These are phyloP conservation scores for Mimosa pudica DNA, from an alignment of 306 rosid genomes.

Conservation along the genomic window DNA sequence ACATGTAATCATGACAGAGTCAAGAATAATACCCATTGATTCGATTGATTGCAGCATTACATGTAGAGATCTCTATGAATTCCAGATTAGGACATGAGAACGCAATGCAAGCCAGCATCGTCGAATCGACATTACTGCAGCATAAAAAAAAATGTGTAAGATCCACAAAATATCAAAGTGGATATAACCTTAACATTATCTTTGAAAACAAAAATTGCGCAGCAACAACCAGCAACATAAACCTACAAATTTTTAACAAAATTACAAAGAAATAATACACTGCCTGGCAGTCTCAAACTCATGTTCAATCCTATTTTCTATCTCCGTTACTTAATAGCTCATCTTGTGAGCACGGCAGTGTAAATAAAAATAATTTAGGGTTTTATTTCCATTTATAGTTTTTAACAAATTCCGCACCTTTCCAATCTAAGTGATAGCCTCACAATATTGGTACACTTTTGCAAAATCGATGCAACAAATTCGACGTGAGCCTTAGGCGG, in stretches of 20 bases:
- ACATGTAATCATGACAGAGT: background rate
- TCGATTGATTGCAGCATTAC: conserved; percentile 61
- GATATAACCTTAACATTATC: conserved; percentile 1
- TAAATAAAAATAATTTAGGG: background rate
- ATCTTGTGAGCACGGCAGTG: background rate
- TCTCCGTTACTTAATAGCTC: background rate
- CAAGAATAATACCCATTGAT: conserved; percentile 71
- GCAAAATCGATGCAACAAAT: conserved; percentile 77
- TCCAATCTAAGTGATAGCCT: conserved; percentile 88
- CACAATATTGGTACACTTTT: conserved; percentile 74
- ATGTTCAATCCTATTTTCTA: background rate
- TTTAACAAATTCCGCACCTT: conserved; percentile 65
- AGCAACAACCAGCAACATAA: background rate
- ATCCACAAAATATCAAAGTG: background rate
- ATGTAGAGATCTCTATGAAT: conserved; percentile 63
- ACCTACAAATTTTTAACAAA: background rate
- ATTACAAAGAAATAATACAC: background rate
- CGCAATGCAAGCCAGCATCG: conserved; percentile 91
- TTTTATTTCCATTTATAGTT: background rate
- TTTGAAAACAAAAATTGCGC: background rate
- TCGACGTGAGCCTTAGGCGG: conserved; percentile 74
- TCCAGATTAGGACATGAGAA: conserved; percentile 93
- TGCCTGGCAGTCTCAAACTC: background rate
- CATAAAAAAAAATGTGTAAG: conserved; percentile 23
- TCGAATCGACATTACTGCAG: conserved; percentile 88